Base-by-base conservation (phyloP, 1,139 yeast species). In the Saccharomyces hybrid region DNA sequence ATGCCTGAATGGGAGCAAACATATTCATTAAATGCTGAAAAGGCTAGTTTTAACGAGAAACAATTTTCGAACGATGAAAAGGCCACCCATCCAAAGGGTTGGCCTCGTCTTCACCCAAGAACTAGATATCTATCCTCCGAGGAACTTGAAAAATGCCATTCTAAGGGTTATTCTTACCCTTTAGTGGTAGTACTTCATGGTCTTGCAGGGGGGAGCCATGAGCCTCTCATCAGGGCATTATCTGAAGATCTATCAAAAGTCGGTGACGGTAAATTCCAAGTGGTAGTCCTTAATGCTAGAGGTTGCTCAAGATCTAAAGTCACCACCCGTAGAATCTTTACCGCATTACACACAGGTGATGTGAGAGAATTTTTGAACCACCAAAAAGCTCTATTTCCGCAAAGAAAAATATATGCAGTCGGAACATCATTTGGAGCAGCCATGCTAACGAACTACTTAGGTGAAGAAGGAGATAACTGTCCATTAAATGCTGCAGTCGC, bases 351-450 rank as follows among this genome's bases (percentile, higher is more conserved):
- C 70, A 84, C 90, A 1, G 82, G 78, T 49, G 97, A 89, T 69
- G 67, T 89, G 44, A 77, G 84, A 55, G 81, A 78, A 56, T 81
- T 82, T 27, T 66, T 81, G 42, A 77, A 78, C 52, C 68, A 71
- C 53, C 73, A 88, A 62, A 76, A 77, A 57, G 60, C 65, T 53
- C 72, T 77, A 51, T 84, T 78, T 68, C 96, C 96, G 19, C 26
- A 38, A 11, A 78, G 96, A 59, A 85, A 86, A 31, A 75, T 90
- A 47, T 88, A 81, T 69, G 78, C 83, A 2, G 84, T 81, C n/a
- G 97, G 97, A 0, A 85, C 84, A 65, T 86, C 95, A 11, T 82
- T 90, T 62, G 97, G 97, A 8, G 91, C 88, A 0, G 80, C 86
- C 1, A 78, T 88, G 52, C 72, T 88, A 56, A 79, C 87, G 38